A percentile compares a stretch with the other conserved stretches of the same genome.
Conservation (phyloP, 768 basidiomycete genomes). For the Tricholoma sp. region DNA sequence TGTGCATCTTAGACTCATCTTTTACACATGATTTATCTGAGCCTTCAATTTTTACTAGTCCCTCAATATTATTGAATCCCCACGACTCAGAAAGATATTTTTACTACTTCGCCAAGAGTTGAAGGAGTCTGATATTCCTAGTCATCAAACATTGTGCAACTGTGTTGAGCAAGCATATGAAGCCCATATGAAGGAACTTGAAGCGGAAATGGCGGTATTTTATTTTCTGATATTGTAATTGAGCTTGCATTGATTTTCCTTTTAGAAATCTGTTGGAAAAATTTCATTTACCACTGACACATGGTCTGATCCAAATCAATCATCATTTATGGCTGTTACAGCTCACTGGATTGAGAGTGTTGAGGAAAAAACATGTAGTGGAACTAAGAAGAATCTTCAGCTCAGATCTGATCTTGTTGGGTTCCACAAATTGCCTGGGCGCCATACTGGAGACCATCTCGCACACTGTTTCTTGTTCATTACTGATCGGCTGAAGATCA, state of each 20-base stretch:
- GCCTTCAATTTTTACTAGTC: neutral
- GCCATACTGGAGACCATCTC: conserved; percentile 35
- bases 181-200: conserved; percentile 17
- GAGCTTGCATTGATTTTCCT: neutral
- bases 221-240: neutral
- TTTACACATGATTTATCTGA: neutral
- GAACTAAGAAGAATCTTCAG: conserved; percentile 20
- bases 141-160: conserved; percentile 19
- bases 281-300: conserved; percentile 32
- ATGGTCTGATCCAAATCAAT: conserved; percentile 31
- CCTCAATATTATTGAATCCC: too few relatives aligned
- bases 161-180: conserved; percentile 20
- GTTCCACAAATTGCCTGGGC: conserved; percentile 29
- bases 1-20: neutral
- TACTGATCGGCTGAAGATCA: conserved; percentile 22
- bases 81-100: too few relatives aligned
- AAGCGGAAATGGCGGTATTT: conserved; percentile 16
- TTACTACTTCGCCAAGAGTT: too few relatives aligned
- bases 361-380: conserved; percentile 11
- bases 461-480: conserved; percentile 26
- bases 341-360: conserved; percentile 33
- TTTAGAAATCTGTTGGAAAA: conserved; percentile 26
- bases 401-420: conserved; percentile 30
- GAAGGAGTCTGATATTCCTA: too few relatives aligned
- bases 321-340: conserved; percentile 37